These are phyloP conservation scores for Coleophoma crateriformis DNA, from an alignment of 2,329 filamentous ascomycete genomes.

Conservation along the genomic window DNA sequence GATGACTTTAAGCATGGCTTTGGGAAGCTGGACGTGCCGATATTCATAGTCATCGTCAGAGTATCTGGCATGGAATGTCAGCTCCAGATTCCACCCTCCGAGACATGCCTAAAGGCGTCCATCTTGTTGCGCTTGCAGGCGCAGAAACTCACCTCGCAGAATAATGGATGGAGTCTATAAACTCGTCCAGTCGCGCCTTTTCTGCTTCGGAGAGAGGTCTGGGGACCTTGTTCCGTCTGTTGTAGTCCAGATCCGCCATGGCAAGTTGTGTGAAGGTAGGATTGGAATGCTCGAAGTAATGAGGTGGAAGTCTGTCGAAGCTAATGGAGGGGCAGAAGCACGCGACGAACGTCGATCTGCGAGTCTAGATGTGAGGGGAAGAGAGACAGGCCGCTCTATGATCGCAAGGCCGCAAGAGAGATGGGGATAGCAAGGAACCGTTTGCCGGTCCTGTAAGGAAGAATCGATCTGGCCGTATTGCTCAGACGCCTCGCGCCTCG, in stretches of 20 bases:
- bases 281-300: conserved; percentile 1
- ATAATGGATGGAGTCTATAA: conserved; percentile 91
- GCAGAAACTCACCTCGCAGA: conserved; percentile 66
- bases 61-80: conserved; percentile 56
- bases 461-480: no score
- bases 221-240: conserved; percentile 80
- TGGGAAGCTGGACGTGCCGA: conserved; percentile 94
- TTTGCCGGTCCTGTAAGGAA: no score
- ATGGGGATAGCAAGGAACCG: no score
- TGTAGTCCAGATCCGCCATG: conserved; percentile 51
- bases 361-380: background rate
- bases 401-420: no score
- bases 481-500: no score
- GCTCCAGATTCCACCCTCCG: conserved; percentile 1
- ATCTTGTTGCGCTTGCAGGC: background rate
- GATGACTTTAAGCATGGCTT: conserved; percentile 96
- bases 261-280: conserved; percentile 3
- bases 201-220: conserved; percentile 76
- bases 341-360: background rate
- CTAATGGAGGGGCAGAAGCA: background rate
- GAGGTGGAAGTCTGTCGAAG: background rate
- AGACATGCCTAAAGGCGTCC: background rate
- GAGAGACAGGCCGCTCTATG: no score
- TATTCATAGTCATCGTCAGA: conserved; percentile 92
- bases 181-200: conserved; percentile 81